Percentiles rank a stretch among this genome's conserved stretches.
Evolutionary conservation across 2,329 filamentous ascomycete species (phyloP).

Genomic region (Hirsutella minnesotensis): DNA sequence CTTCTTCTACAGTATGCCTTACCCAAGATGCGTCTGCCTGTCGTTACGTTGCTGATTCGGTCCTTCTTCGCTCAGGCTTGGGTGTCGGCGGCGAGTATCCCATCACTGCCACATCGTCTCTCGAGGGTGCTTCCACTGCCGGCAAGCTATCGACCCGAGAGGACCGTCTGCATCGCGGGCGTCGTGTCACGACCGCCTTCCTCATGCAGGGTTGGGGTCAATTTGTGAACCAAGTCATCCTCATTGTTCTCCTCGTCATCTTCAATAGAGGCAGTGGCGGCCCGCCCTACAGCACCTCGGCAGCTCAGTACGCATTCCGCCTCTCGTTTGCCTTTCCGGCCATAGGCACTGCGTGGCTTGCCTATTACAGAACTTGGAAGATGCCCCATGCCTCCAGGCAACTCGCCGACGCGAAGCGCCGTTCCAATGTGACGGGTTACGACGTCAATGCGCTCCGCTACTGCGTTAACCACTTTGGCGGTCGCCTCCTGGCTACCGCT

Average conservation of each 20-base stretch:
- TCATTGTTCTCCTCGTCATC: conserved; percentile 77
- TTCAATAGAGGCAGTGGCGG: conserved; percentile 69
- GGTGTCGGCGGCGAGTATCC: conserved; percentile 82
- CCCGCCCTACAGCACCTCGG: conserved; percentile 64
- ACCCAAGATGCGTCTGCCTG: too few relatives aligned
- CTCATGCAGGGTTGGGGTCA: conserved; percentile 99
- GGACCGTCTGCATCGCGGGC: conserved; percentile 87
- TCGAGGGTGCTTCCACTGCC: conserved; percentile 79
- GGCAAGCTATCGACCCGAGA: conserved; percentile 83
- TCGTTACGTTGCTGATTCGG: neutral
- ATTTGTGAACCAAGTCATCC: conserved; percentile 80
- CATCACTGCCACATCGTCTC: conserved; percentile 90
- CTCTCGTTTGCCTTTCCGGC: conserved; percentile 87
- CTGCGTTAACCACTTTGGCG: conserved; percentile 74
- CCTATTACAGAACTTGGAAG: conserved; percentile 92
- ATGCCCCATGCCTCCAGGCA: conserved; percentile 84
- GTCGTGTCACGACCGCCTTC: conserved; percentile 91
- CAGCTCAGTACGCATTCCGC: conserved; percentile 84
- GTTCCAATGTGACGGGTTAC: conserved; percentile 80
- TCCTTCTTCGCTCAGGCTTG: conserved; percentile 21
- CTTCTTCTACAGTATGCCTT: conserved; percentile 50
- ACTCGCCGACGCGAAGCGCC: conserved; percentile 72
- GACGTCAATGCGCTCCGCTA: conserved; percentile 71
- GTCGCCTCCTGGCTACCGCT: conserved; percentile 75
- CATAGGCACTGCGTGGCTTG: conserved; percentile 82